Base-by-base conservation (phyloP, 176 grass and related monocot genomes). In the Hordeum vulgare region DNA sequence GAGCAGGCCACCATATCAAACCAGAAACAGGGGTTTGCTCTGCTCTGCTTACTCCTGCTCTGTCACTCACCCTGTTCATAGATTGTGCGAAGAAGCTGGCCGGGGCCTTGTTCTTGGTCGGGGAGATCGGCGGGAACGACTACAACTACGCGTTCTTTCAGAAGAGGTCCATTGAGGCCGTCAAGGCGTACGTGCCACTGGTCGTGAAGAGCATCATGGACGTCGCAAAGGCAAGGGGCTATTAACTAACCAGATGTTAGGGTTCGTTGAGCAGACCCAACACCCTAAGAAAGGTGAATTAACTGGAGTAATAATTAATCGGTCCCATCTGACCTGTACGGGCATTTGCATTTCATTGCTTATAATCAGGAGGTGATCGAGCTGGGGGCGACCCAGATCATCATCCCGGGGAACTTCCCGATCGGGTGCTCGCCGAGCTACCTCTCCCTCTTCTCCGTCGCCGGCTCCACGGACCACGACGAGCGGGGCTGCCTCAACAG, bases 41-140 rank as follows among this genome's bases (percentile, higher is more conserved):
- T 66, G 51, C 51, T 45, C 44, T 45, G 36, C 37, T 26, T 25
- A 27, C 23, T 9, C 10, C 66, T 69, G 15, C 44, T 53, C 4
- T 7, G 8, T 12, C 45, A 34, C 47, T n/a, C 72, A 7, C 71
- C 4, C 3, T 54, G 18, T 36, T 80, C 62, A 18, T 49, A 90
- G 96, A 98, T 33, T 98, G 96, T 65, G 23, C 54, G 0, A 85
- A 70, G 62, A 95, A 86, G 51, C 77, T 93, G 6, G 82, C 66
- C n/a, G 71, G 79, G 34, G 84, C 96, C 49, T 54, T 95, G 76
- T 93, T 98, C 81, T 81, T 98, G 82, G 80, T 98, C 0, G 96
- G 96, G 6, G 96, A 98, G 75, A 98, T 98, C 0, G 96, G 96
- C n/a, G 96, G 96, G 17, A 98, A 98, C 76, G 95, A 98, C 68